Percentiles rank a stretch among this genome's conserved stretches.
These are phyloP conservation scores for Jasminum sambac DNA, from an alignment of 257 asterid species.

Conservation along the genomic window DNA sequence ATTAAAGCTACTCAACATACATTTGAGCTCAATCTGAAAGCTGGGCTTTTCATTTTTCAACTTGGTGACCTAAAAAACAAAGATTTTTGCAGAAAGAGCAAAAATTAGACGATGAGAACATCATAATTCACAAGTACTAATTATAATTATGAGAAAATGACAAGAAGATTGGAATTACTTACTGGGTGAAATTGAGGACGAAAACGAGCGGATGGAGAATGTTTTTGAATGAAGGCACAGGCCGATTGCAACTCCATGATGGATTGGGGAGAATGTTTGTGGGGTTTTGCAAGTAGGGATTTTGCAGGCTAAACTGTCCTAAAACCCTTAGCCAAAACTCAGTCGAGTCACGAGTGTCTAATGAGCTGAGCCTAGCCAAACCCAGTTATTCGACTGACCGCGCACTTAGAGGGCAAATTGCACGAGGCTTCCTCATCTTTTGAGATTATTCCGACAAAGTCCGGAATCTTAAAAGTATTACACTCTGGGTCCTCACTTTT, in stretches of 20 bases:
- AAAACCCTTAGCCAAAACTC: conserved; percentile 33
- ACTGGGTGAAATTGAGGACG: conserved; percentile 43
- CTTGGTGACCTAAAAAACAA: conserved; percentile 39
- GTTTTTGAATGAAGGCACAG: conserved; percentile 40
- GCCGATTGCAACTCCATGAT: conserved; percentile 55
- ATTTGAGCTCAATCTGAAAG: conserved; percentile 39
- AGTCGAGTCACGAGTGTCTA: not conserved
- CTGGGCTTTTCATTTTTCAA: conserved; percentile 30
- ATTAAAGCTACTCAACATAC: conserved; percentile 30
- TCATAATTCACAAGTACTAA: not conserved
- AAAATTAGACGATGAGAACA: not conserved
- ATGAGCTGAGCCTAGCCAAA: not conserved
- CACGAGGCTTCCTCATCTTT: too few relatives aligned
- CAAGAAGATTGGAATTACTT: conserved; percentile 25
- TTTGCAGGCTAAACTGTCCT: conserved; percentile 33
- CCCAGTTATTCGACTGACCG: too few relatives aligned
- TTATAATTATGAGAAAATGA: not conserved
- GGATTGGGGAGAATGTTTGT: conserved; percentile 8
- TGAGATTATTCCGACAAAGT: too few relatives aligned
- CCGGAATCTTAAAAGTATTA: too few relatives aligned
- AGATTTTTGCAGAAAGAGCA: not conserved
- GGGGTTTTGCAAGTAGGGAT: conserved; percentile 25
- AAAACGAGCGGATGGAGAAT: conserved; percentile 29
- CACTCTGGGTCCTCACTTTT: too few relatives aligned
- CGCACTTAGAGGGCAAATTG: too few relatives aligned